Percentiles rank a stretch among this genome's conserved stretches.
These are phyloP conservation scores for Hibiscus trionum DNA, from an alignment of 345 rosid genomes.

Conservation along the genomic window DNA sequence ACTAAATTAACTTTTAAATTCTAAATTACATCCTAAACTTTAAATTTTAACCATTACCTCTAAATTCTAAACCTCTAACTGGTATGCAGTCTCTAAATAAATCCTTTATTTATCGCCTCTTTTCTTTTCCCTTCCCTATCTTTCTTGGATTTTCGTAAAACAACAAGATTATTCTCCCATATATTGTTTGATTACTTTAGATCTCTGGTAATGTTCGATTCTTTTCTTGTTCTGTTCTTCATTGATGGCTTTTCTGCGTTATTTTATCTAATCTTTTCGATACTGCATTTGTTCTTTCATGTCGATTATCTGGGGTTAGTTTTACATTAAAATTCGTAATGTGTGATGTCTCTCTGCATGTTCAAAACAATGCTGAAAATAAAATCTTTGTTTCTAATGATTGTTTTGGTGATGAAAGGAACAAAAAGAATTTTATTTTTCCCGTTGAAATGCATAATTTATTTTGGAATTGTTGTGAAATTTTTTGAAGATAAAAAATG, in stretches of 20 bases:
- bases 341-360: background rate
- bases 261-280: background rate
- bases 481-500: conserved; percentile 22
- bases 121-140: too few species aligned
- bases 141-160: too few species aligned
- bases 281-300: background rate
- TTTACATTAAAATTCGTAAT: background rate
- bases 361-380: background rate
- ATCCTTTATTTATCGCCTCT: too few species aligned
- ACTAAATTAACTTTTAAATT: too few species aligned
- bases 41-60: too few species aligned
- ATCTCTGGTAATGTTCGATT: conserved; percentile 15
- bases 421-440: too few species aligned
- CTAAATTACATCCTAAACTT: too few species aligned
- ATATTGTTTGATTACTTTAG: background rate
- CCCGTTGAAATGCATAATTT: too few species aligned
- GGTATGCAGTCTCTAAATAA: too few species aligned
- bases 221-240: background rate
- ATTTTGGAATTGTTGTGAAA: background rate
- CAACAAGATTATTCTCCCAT: too few species aligned
- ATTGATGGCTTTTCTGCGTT: background rate
- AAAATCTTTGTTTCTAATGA: background rate
- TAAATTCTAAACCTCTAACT: too few species aligned
- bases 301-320: background rate
- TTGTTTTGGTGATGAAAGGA: background rate